Evolutionary conservation across 2,329 filamentous ascomycete genomes (phyloP), one percentile per base, ranked within the genome.

Genomic region (Fusarium setosum): DNA sequence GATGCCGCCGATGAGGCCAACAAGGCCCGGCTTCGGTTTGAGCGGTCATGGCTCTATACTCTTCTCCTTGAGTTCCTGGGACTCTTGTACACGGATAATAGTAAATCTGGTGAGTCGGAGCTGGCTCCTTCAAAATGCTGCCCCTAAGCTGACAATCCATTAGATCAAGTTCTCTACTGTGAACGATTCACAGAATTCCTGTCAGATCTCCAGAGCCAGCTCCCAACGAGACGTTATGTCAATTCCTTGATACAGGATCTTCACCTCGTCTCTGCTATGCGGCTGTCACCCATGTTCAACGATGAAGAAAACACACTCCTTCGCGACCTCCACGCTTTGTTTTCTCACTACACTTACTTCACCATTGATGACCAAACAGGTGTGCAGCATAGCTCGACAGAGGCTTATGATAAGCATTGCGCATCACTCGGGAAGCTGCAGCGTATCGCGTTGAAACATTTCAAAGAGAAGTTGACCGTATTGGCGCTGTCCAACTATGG

Each of bases 181-280:
- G 95, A 98, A 77, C 88, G 94, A n/a, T 95, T 98, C 65, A 79
- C 96, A 50, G 96, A 99, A 77, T 90, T 99, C 50, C 82, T 99
- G 45, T 90, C 92, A 9, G 96, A 99, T 75, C 81, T 99, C 18
- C 89, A 96, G 76, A 97, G 95, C 72, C 96, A 99, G 76, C 83
- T 98, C 45, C 96, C 96, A 1, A 99, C 96, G 4, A 86, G 96
- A 70, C 89, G 96, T 77, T 98, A 98, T 75, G 92, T 97, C 74
- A 97, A 97, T 76, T 90, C 92, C 2, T 81, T 99, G 38, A 78
- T 98, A 13, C 90, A 92, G 71, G 95, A 99, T 74, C 81, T 98
- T 42, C 94, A 98, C 74, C 79, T 97, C 20, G 79, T 97, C 24
- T 83, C 95, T 1, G 87, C 92, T 10, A 88, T 97, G 70, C 87